A percentile compares a stretch with the other conserved stretches of the same genome.
phyloP scores from a whole-genome alignment of 1,284 basidiomycete genomes.

The Ganoderma multipileum region DNA sequence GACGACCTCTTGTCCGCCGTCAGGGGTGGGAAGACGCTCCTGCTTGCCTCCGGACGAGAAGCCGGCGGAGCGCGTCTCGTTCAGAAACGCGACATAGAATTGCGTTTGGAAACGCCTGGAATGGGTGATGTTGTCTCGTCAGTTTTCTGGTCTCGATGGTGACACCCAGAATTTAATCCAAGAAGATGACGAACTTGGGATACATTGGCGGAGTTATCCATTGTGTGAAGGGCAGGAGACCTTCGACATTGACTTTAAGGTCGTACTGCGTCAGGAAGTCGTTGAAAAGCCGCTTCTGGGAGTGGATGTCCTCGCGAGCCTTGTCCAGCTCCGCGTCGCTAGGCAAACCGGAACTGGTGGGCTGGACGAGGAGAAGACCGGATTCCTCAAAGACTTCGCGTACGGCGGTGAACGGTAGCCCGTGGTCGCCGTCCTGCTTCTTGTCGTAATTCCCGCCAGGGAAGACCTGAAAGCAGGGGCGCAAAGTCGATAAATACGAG shows the following conservation, averaged over 20 bases:
- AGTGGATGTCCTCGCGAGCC: conserved; percentile 63
- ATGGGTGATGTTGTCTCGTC: conserved; percentile 2
- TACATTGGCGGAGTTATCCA: conserved; percentile 69
- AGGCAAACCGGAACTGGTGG: conserved; percentile 34
- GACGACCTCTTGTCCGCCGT: conserved; percentile 73
- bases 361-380: conserved; percentile 66
- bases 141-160: not conserved
- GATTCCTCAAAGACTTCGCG: conserved; percentile 80
- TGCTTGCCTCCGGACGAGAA: conserved; percentile 60
- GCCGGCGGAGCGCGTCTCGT: conserved; percentile 46
- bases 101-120: conserved; percentile 70
- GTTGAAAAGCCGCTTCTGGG: conserved; percentile 55
- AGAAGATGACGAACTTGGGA: conserved; percentile 50
- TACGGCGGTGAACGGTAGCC: conserved; percentile 64
- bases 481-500: not conserved
- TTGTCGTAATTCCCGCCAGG: conserved; percentile 74
- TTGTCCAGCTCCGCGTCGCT: conserved; percentile 52
- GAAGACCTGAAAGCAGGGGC: conserved; percentile 58
- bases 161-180: not conserved
- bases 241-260: conserved; percentile 50
- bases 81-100: conserved; percentile 70
- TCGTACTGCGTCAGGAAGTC: conserved; percentile 57
- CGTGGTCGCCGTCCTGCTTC: conserved; percentile 56
- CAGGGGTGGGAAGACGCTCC: conserved; percentile 67
- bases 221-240: conserved; percentile 69